Base-by-base conservation (phyloP, 164 flowering plant species). In the Nymphaea colorata region DNA sequence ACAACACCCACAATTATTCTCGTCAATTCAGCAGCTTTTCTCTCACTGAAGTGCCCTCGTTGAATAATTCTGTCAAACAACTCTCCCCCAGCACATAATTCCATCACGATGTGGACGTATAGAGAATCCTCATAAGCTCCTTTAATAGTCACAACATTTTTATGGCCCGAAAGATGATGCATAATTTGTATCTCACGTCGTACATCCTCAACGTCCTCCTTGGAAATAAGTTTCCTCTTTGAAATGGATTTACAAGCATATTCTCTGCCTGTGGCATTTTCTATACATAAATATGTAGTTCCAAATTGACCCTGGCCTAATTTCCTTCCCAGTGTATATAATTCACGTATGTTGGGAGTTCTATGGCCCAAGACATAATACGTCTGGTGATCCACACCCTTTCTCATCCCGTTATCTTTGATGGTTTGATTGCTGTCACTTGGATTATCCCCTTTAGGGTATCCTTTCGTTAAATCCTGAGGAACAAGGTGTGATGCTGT, bases 301-400 rank as follows among this genome's bases (percentile, higher is more conserved):
- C 98, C 98, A 62, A 93, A 93, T 45, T 93, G 98, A 2, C 98
- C 98, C 71, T 90, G 96, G 8, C 98, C 98, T 71, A 93, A 78
- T 64, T 91, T 93, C 60, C 87, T 85, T 12, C 98, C 94, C 66
- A 93, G 70, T 0, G 82, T 81, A 76, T 91, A 93, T 64, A 93
- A 86, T 70, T 93, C 96, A 15, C 88, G 87, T 70, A 93, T 89
- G 59, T 87, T 86, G 0, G 82, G 75, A 57, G 98, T 93, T 81
- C 69, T 85, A 66, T 93, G 98, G 66, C 93, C 97, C 71, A 93
- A 76, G 2, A 93, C 98, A 73, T 78, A 88, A 44, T 76, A 89
- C 59, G 84, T 43, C 65, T 90, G 95, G 71, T 75, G 82, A 36
- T 84, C 87, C 11, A 66, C 43, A 45, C 78, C 75, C n/a, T 90